Percentiles rank a stretch among this genome's conserved stretches.
Conservation (phyloP, 352 stramenopile genomes). For the Aphanomyces stellatus region DNA sequence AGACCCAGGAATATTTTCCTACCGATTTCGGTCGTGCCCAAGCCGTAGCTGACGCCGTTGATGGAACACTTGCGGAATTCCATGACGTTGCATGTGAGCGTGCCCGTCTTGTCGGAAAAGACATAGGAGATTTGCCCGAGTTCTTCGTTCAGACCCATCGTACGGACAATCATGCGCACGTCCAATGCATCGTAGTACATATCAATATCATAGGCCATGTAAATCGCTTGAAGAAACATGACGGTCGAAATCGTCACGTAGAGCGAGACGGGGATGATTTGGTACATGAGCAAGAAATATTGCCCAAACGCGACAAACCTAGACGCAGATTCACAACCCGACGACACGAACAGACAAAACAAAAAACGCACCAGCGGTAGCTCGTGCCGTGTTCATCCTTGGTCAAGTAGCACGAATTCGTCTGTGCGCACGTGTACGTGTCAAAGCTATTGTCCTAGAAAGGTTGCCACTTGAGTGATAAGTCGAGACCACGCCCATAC, state of each 20-base stretch:
- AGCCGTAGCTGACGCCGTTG: constrained; percentile 87
- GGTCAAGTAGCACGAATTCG: neutral
- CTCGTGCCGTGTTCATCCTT: neutral
- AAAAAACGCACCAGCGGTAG: neutral
- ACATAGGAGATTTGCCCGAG: constrained; percentile 88
- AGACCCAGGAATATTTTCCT: neutral
- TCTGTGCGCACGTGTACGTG: constrained; percentile 10
- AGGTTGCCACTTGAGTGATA: neutral
- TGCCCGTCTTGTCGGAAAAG: constrained; percentile 92
- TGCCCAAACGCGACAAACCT: constrained; percentile 76
- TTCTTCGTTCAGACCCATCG: constrained; percentile 85
- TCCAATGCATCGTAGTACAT: constrained; percentile 90
- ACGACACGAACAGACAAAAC: neutral
- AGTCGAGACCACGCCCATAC: neutral
- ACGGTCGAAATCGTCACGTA: constrained; percentile 97
- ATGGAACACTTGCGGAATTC: constrained; percentile 94
- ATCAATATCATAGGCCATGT: constrained; percentile 88
- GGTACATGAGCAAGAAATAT: constrained; percentile 94
- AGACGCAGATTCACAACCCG: neutral
- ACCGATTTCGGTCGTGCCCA: constrained; percentile 76
- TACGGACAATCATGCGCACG: constrained; percentile 74
- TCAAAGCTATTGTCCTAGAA: constrained; percentile 39
- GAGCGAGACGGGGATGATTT: constrained; percentile 96
- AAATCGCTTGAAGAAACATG: constrained; percentile 92
- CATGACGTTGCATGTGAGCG: constrained; percentile 94